Base-by-base conservation (phyloP, 2,329 filamentous ascomycete species). In the Fusarium palustre region DNA sequence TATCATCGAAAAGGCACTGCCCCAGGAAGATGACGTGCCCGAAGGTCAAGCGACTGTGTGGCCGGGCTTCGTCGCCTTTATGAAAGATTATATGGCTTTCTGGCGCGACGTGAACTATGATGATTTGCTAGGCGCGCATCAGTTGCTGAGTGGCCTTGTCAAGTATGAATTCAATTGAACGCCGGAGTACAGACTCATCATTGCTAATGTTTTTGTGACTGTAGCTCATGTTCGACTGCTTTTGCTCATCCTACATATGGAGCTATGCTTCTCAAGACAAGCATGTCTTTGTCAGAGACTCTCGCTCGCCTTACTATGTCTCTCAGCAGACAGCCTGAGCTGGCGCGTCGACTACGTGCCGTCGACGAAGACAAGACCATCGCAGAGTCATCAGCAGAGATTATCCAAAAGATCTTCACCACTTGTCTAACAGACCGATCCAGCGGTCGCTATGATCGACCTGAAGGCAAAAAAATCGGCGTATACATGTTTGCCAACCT, bases 401-500 rank as follows among this genome's bases (percentile, higher is more conserved):
- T 93, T 52, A 92, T 97, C 62, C 91, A 97, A 65, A 92, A 94
- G 76, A 93, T 94, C 24, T 97, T 97, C 76, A 96, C 93, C 13
- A 93, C 93, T 39, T 97, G 95, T 69, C 82, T 97, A 34, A 94
- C 92, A 6, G 94, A 97, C 76, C 88, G 93, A 49, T 90, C 88
- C 2, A 89, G 89, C 20, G 88, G 87, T 28, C 84, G 88, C 15
- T 87, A 86, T 70, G 89, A 88, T 22, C 87, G 85, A 63, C 93
- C 93, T 0, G 91, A 94, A 73, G 93, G 94, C 56, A 97, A 94
- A 77, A 93, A 95, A 76, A 82, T 91, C 13, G 94, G 93, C 43
- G 94, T 97, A 66, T 97, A 97, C 81, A 90, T 92, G 61, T 94
- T 97, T 80, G 94, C 94, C 63, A 97, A 97, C 76, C 86, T 97